phyloP scores from a whole-genome alignment of 1,139 yeast species.

The Blastobotrys aristatus region DNA sequence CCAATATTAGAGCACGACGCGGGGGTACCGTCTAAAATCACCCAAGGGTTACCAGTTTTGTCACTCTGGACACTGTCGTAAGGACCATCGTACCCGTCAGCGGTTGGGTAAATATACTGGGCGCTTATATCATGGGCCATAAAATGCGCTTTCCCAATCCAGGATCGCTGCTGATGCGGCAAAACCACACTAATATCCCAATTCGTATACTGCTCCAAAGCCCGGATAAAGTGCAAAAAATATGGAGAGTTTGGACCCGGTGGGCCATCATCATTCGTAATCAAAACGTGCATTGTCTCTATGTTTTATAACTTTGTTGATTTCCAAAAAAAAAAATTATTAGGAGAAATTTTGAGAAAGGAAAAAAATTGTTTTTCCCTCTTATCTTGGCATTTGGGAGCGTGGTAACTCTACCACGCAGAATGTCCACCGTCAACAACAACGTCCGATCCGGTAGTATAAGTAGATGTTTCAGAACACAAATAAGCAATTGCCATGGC shows the following conservation, averaged over 20 bases:
- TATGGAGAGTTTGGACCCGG: slow-evolving; percentile 84
- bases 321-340: background rate
- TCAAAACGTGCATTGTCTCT: slow-evolving; percentile 10
- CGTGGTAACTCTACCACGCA: slow-evolving; percentile 5
- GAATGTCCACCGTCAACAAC: slow-evolving; percentile 66
- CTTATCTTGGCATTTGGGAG: too few relatives aligned
- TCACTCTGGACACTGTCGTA: slow-evolving; percentile 41
- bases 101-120: slow-evolving; percentile 45
- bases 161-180: slow-evolving; percentile 63
- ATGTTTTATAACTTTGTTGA: background rate
- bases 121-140: slow-evolving; percentile 76
- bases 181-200: slow-evolving; percentile 86
- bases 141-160: slow-evolving; percentile 97
- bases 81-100: slow-evolving; percentile 58
- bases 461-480: slow-evolving; percentile 73
- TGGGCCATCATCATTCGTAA: slow-evolving; percentile 94
- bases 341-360: background rate
- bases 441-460: slow-evolving; percentile 73
- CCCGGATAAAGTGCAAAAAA: slow-evolving; percentile 72
- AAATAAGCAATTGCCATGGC: slow-evolving; percentile 78
- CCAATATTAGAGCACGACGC: slow-evolving; percentile 95
- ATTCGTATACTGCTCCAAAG: slow-evolving; percentile 56
- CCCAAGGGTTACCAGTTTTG: slow-evolving; percentile 63
- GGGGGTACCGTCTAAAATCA: slow-evolving; percentile 83
- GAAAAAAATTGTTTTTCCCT: background rate